Conservation (phyloP, 768 basidiomycete species). For the Suillus bovinus region DNA sequence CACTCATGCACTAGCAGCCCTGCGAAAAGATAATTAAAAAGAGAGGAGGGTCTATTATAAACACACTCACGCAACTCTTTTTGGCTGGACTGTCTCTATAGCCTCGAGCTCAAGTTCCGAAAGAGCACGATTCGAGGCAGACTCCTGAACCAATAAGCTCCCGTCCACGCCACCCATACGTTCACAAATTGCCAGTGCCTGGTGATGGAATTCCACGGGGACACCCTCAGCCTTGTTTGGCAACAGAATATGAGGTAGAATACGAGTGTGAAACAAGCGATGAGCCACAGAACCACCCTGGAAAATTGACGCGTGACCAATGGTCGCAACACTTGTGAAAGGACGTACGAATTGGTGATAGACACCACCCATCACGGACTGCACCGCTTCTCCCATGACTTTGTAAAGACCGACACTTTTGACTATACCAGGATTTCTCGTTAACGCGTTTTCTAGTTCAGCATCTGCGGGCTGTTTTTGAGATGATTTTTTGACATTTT, state of each 20-base stretch:
- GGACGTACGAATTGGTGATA: conserved; percentile 77
- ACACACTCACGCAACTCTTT: conserved; percentile 25
- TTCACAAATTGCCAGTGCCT: conserved; percentile 28
- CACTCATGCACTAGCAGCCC: conserved; percentile 3
- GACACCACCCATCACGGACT: conserved; percentile 74
- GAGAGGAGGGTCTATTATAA: background rate
- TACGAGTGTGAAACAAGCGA: conserved; percentile 35
- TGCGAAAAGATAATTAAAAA: background rate
- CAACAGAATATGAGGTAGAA: conserved; percentile 33
- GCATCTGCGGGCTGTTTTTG: conserved; percentile 20
- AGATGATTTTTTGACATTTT: conserved; percentile 1
- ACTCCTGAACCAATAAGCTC: conserved; percentile 14
- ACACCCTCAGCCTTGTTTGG: conserved; percentile 28
- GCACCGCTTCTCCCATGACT: conserved; percentile 74
- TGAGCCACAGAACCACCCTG: conserved; percentile 37
- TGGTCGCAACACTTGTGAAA: background rate
- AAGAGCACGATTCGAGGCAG: conserved; percentile 2
- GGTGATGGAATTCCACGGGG: conserved; percentile 31
- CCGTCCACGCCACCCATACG: conserved; percentile 32
- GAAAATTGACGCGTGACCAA: background rate
- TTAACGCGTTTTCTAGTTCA: conserved; percentile 31
- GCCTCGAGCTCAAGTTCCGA: conserved; percentile 10
- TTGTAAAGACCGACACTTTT: conserved; percentile 70
- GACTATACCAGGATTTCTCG: conserved; percentile 37
- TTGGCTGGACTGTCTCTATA: conserved; percentile 11